Percentiles rank a stretch among this genome's conserved stretches.
These are phyloP conservation scores for Tylopilus sp. DNA, from an alignment of 768 basidiomycete genomes.

Conservation along the genomic window DNA sequence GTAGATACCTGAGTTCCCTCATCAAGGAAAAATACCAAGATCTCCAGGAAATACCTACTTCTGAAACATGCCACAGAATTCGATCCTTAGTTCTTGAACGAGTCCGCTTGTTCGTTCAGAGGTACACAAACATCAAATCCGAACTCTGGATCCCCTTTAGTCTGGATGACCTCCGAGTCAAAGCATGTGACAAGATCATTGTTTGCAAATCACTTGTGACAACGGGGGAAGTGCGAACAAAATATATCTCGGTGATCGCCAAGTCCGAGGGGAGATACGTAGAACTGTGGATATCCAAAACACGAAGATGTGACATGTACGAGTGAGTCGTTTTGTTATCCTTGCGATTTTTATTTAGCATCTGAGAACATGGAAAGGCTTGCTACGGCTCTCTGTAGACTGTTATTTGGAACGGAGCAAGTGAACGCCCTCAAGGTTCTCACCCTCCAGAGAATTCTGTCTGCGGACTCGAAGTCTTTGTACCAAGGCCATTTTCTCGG, in stretches of 20 bases:
- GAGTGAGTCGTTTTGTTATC: conserved; percentile 53
- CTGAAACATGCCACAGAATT: conserved; percentile 45
- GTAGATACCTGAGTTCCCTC: conserved; percentile 64
- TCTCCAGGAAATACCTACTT: conserved; percentile 42
- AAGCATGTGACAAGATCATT: conserved; percentile 54
- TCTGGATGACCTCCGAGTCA: conserved; percentile 60
- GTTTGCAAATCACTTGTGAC: conserved; percentile 56
- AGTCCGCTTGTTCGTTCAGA: conserved; percentile 83
- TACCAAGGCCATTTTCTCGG: conserved; percentile 80
- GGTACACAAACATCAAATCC: conserved; percentile 61
- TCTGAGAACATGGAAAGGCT: conserved; percentile 45
- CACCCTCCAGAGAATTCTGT: conserved; percentile 86
- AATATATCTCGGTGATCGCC: conserved; percentile 68
- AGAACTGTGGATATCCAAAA: conserved; percentile 67
- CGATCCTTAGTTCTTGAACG: conserved; percentile 68
- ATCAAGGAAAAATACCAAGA: conserved; percentile 71
- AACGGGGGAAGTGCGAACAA: conserved; percentile 44
- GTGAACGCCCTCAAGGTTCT: conserved; percentile 72
- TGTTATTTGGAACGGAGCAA: conserved; percentile 69
- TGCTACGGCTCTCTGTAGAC: conserved; percentile 71
- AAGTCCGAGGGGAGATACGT: conserved; percentile 46
- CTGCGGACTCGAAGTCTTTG: conserved; percentile 75
- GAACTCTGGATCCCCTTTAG: conserved; percentile 51
- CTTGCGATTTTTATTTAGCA: background rate
- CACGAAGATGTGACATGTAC: conserved; percentile 75